Percentiles rank a stretch among this genome's conserved stretches.
phyloP scores from a whole-genome alignment of 1,139 yeast genomes.

The Pneumocystis carinii region DNA sequence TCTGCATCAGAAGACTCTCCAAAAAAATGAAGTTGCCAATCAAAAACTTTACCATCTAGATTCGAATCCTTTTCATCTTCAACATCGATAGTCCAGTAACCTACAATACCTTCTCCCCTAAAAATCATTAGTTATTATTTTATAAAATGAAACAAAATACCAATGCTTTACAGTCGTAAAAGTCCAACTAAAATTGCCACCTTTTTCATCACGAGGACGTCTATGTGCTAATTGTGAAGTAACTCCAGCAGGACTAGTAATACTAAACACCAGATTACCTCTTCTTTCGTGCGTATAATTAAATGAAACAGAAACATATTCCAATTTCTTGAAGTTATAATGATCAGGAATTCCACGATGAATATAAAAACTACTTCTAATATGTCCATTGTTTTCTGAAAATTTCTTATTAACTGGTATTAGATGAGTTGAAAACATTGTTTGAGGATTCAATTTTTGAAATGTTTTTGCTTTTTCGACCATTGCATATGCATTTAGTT shows the following conservation, averaged over 20 bases:
- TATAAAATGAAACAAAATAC: constrained; percentile 22
- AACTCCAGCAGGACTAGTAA: constrained; percentile 64
- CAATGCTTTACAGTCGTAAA: constrained; percentile 98
- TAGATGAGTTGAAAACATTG: constrained; percentile 53
- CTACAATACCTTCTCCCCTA: constrained; percentile 58
- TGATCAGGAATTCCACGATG: constrained; percentile 35
- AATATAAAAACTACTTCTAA: constrained; percentile 35
- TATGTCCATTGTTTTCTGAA: constrained; percentile 18
- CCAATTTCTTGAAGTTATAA: constrained; percentile 55
- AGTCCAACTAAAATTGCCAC: constrained; percentile 57
- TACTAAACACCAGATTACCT: constrained; percentile 53
- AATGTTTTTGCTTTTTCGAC: constrained; percentile 64
- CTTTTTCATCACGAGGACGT: constrained; percentile 43
- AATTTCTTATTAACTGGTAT: constrained; percentile 23
- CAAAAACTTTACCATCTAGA: neutral
- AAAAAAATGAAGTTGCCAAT: neutral
- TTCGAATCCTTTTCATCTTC: constrained; percentile 27
- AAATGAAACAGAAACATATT: constrained; percentile 74
- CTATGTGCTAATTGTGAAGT: constrained; percentile 61
- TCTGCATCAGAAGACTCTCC: neutral
- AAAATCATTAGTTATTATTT: neutral
- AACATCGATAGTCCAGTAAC: constrained; percentile 70
- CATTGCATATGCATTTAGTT: constrained; percentile 65
- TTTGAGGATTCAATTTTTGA: constrained; percentile 78
- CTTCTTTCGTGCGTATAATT: constrained; percentile 50